Base-by-base conservation (phyloP, 208 protist species). In the Wallacemonas sp. region DNA sequence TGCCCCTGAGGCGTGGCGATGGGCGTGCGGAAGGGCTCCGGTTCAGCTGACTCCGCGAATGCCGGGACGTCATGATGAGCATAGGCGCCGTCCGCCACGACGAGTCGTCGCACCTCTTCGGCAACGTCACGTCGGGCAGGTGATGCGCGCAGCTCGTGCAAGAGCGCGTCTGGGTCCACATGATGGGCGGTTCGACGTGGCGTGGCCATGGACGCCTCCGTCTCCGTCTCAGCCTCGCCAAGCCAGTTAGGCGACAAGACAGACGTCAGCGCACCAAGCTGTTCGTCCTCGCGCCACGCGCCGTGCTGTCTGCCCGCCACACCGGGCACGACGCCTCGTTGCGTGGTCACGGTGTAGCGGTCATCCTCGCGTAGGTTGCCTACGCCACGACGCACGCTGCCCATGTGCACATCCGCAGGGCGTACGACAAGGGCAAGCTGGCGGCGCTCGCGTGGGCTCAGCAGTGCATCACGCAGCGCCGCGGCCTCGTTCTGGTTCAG, bases 381-480 rank as follows among this genome's bases (percentile, higher is more conserved):
- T 12, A 57, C 50, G 24, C 50, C 50, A 21, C 24, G 55, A 36
- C n/a, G 37, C 9, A 48, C 36, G 24, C 21, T 58, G n/a, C 71
- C 71, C 42, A 77, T 65, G 24, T 62, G 45, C 27, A 78, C 76
- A 26, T 81, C 76, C 10, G 63, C 44, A 2, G 71, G 66, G 1
- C 71, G 76, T 6, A 81, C 32, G 15, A 81, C 50, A 19, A 77
- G 71, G 34, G 68, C 66, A 5, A 67, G 61, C 46, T 81, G 76
- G 3, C 71, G 76, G 17, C 76, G 74, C 33, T 80, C 74, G 42
- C 21, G 26, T 19, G 50, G 50, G 24, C 50, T 57, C 50, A 57
- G 75, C 21, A 69, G 55, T 17, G 74, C 66, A 6, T 68, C 27
- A 1, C 53, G 63, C 65, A 68, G 60, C 61, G 74, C 74, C 64